Conservation (phyloP, 441 rosid genomes). For the Breynia disticha region DNA sequence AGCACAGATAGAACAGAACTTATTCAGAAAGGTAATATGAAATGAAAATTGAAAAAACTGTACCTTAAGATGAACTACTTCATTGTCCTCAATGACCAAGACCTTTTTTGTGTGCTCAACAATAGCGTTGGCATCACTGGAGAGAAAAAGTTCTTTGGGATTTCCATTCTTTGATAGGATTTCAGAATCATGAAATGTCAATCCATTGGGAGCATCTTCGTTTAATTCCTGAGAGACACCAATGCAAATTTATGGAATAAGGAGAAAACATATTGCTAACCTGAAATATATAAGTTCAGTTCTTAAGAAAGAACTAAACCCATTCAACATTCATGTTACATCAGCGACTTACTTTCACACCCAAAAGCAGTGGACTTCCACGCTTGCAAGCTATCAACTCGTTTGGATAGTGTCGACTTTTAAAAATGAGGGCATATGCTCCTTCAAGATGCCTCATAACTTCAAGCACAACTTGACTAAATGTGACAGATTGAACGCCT, state of each 20-base stretch:
- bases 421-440: conserved; percentile 95
- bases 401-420: conserved; percentile 87
- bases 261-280: background rate
- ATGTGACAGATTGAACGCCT: conserved; percentile 65
- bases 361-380: conserved; percentile 91
- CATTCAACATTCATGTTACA: conserved; percentile 9
- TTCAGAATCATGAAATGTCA: conserved; percentile 55
- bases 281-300: background rate
- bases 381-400: conserved; percentile 96
- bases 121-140: conserved; percentile 86
- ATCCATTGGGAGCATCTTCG: conserved; percentile 36
- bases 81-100: conserved; percentile 87
- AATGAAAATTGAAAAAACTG: too few species aligned
- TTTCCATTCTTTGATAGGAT: conserved; percentile 49
- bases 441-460: conserved; percentile 98
- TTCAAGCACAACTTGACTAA: conserved; percentile 90
- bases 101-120: conserved; percentile 92
- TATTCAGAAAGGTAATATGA: too few species aligned
- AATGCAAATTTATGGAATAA: background rate
- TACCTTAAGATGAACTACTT: conserved; percentile 95
- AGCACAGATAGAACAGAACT: background rate
- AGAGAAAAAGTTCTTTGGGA: conserved; percentile 79
- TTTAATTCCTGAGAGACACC: conserved; percentile 42
- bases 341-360: conserved; percentile 70
- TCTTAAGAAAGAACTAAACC: background rate